Evolutionary conservation across 2,329 filamentous ascomycete genomes (phyloP), one percentile per base, ranked within the genome.

Genomic region (Didymella segeticola): DNA sequence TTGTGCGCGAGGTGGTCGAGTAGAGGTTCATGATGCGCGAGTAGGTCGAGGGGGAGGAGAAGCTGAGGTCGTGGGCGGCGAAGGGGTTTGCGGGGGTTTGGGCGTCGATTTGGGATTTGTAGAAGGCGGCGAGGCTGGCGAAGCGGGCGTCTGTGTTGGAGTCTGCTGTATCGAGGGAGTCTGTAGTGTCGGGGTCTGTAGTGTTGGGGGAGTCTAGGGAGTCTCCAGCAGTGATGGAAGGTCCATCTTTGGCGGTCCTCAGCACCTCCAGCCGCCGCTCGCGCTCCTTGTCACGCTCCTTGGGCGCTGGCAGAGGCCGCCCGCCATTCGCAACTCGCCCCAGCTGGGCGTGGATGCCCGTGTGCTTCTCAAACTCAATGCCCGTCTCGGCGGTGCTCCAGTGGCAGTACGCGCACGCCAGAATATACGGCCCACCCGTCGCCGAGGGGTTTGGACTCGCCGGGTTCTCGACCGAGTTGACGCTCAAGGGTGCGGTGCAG

Each of bases 21-120:
- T 97, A 97, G 22, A 97, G 80, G 58, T 86, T 93, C 91, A 97
- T 96, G 67, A 98, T 95, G 26, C 93, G 87, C 22, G 90, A 88
- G 47, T 97, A 79, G 9, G 91, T 90, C 5, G 86, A 89, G 0
- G 93, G 93, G 0, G 93, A 96, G 25, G 82, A 83, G 74, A 86
- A 88, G 36, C 79, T 80, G 58, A 82, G 80, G 60, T 80, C 80
- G 37, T 69, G 65, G 2, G 63, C 53, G 5, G 69, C 67, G 55
- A 74, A 75, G 7, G 77, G 75, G 27, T 77, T 72, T 19, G 83
- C 83, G 47, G 89, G 84, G 2, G 72, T 70, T 56, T 77, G 76
- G 29, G 73, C 63, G 14, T 86, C 82, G 14, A 96, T 80, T 69
- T 97, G 93, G 7, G 83, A 80, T 64, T 90, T 88, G 78, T 96